Evolutionary conservation across 2,329 filamentous ascomycete genomes (phyloP).

Genomic region (Leptographium wingfieldii): DNA sequence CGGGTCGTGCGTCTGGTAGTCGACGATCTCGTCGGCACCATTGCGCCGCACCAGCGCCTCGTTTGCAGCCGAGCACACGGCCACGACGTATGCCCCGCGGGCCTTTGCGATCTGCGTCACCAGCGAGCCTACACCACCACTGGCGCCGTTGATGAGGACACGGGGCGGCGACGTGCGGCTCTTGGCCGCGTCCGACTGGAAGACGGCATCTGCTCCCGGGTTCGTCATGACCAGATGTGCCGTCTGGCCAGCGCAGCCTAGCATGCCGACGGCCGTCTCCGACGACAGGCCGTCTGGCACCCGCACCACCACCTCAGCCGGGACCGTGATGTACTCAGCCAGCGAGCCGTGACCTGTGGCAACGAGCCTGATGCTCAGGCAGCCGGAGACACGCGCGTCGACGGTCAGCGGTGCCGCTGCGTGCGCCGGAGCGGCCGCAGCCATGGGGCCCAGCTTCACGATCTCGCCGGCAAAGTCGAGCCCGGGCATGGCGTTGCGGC

Average conservation of each 20-base stretch:
- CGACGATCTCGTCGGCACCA: slow-evolving; percentile 35
- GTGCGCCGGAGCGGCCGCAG: background rate
- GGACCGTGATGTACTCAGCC: slow-evolving; percentile 22
- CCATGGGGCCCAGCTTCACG: slow-evolving; percentile 16
- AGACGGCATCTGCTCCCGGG: slow-evolving; percentile 9
- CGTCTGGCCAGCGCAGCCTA: slow-evolving; percentile 24
- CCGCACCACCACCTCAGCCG: slow-evolving; percentile 16
- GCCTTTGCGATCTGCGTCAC: slow-evolving; percentile 33
- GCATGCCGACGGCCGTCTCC: slow-evolving; percentile 18
- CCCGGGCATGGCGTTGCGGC: slow-evolving; percentile 17
- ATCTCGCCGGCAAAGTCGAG: slow-evolving; percentile 24
- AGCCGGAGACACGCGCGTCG: slow-evolving; percentile 20
- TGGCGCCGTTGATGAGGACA: slow-evolving; percentile 37
- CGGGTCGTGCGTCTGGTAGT: slow-evolving; percentile 25
- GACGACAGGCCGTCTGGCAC: slow-evolving; percentile 15
- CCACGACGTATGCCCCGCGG: slow-evolving; percentile 28
- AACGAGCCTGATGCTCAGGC: slow-evolving; percentile 16
- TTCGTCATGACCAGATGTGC: slow-evolving; percentile 17
- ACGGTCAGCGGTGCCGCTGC: slow-evolving; percentile 9
- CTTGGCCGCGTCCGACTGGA: slow-evolving; percentile 4
- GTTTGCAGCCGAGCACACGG: slow-evolving; percentile 34
- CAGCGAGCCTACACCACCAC: slow-evolving; percentile 35
- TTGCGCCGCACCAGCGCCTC: slow-evolving; percentile 29
- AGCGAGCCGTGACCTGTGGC: slow-evolving; percentile 20
- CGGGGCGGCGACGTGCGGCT: slow-evolving; percentile 17